Base-by-base conservation (phyloP, 768 basidiomycete genomes). In the Auriscalpium vulgare region DNA sequence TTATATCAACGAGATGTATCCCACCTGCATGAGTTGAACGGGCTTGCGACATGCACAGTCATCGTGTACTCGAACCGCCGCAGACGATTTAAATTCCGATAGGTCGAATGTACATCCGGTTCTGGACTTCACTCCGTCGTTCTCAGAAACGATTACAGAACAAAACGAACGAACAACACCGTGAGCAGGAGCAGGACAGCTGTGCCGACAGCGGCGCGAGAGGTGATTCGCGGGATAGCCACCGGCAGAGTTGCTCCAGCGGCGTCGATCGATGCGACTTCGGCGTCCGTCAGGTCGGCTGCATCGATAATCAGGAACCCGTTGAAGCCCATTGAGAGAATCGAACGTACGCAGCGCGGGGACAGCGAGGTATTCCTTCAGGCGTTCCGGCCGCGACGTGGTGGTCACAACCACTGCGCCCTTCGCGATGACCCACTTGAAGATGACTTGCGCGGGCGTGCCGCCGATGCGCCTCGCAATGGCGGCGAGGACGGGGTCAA, bases 381-480 rank as follows among this genome's bases (percentile, higher is more conserved):
- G 19, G 14, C 50, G 23, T n/a, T 10, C 35, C 14, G 14, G 16
- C 16, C 19, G 10, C 23, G 23, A 34, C 13, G 29, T 50, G 23
- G 50, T 50, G 81, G 84, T 85, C 54, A 84, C 79, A 45, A 84
- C 75, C 5, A 80, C 76, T 1, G 69, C 77, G 17, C 79, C 78
- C 65, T 87, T 87, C 14, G 75, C 74, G 59, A 72, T 75, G 1
- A 79, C 78, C 85, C 85, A 87, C 1, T 75, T 67, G 50, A 86
- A 78, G n/a, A 87, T 66, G 34, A 85, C 78, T 62, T 88, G 86
- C 1, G 77, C 78, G 0, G 78, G 71, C 6, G 75, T 76, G 14
- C 77, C 77, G 13, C 75, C 72, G 2, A 79, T 67, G 11, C 77
- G 69, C 37, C 69, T 65, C 2, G 82, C 82, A 14, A 77, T 76